phyloP scores from a whole-genome alignment of 305 asterid species.

The Solanum hybrid region DNA sequence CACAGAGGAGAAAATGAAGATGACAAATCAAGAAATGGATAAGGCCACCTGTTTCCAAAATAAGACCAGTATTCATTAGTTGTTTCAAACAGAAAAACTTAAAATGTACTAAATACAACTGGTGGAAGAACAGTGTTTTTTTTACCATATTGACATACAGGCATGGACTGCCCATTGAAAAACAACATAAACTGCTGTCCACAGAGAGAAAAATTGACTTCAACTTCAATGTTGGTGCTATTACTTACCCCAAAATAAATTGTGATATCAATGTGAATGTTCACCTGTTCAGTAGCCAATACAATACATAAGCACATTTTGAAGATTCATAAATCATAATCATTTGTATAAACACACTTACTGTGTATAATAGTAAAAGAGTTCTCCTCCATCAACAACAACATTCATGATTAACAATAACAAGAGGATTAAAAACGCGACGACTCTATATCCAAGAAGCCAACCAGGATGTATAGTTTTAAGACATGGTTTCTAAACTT shows the following conservation, averaged over 20 bases:
- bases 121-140: neutral
- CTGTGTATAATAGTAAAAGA: constrained; percentile 85
- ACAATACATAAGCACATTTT: neutral
- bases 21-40: constrained; percentile 83
- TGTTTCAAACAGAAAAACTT: neutral
- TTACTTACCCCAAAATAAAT: constrained; percentile 72
- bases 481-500: constrained; percentile 83
- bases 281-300: constrained; percentile 50
- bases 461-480: constrained; percentile 66
- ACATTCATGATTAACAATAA: constrained; percentile 59
- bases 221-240: neutral
- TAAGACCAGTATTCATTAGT: neutral
- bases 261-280: constrained; percentile 56
- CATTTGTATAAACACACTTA: constrained; percentile 22
- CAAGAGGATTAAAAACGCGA: constrained; percentile 62
- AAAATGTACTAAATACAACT: neutral
- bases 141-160: constrained; percentile 59
- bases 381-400: constrained; percentile 59
- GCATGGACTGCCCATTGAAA: constrained; percentile 88
- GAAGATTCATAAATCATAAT: neutral
- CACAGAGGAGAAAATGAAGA: constrained; percentile 83
- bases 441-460: constrained; percentile 56
- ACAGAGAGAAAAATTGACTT: neutral
- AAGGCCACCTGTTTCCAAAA: constrained; percentile 76
- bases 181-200: constrained; percentile 66